Percentiles rank a stretch among this genome's conserved stretches.
Conservation (phyloP, 169 alveolate species). For the Eimeria sp. region DNA sequence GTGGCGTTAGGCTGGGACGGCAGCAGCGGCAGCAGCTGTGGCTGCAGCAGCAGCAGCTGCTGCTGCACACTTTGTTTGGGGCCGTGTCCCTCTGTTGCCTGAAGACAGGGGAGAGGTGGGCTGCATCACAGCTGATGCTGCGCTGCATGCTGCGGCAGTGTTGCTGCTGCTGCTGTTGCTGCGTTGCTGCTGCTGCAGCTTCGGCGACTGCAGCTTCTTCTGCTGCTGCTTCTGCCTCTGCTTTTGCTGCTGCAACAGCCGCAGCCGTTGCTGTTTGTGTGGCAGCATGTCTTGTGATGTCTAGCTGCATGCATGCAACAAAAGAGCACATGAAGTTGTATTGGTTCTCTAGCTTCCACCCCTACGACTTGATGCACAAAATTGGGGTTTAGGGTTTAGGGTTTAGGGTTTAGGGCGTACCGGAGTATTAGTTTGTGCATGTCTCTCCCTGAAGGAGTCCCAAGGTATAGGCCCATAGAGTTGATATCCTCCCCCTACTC, state of each 20-base stretch:
- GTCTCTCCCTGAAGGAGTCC: neutral
- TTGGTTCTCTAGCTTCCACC: neutral
- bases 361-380: neutral
- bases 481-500: slow-evolving; percentile 34
- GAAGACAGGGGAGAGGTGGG: neutral
- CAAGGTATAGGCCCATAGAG: slow-evolving; percentile 31
- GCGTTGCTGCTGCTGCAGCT: neutral
- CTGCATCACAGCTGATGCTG: neutral
- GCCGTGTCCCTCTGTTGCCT: neutral
- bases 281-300: neutral
- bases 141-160: neutral
- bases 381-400: slow-evolving; percentile 15
- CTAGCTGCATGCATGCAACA: neutral
- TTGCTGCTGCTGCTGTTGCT: neutral
- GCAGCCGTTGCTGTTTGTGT: slow-evolving; percentile 27
- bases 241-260: slow-evolving; percentile 10
- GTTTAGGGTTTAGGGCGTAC: slow-evolving; percentile 22
- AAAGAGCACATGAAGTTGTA: neutral
- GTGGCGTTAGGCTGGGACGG: neutral
- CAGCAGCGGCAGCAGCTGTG: slow-evolving; percentile 20
- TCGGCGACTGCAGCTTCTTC: neutral
- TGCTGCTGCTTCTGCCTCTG: neutral
- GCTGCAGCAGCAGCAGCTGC: slow-evolving; percentile 24
- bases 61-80: neutral
- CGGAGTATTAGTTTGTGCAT: slow-evolving; percentile 23